These are phyloP conservation scores for Auricularia heimuer DNA, from an alignment of 768 basidiomycete genomes.

Conservation along the genomic window DNA sequence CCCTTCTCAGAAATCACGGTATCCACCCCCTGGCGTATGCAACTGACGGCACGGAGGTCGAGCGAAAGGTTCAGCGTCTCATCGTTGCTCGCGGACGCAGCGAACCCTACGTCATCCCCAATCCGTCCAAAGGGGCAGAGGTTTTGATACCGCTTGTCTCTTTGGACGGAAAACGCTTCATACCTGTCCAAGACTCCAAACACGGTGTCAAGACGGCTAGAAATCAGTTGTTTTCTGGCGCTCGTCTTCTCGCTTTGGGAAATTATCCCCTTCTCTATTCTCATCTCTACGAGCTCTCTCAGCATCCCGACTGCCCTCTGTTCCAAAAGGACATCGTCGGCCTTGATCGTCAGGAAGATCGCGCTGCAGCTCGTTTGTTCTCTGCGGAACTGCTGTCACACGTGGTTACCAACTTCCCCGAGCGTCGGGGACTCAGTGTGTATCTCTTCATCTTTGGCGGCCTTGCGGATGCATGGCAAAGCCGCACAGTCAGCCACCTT, in stretches of 20 bases:
- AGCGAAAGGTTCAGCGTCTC: slow-evolving; percentile 18
- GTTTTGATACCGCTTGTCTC: slow-evolving; percentile 7
- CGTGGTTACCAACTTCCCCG: slow-evolving; percentile 17
- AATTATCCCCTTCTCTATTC: slow-evolving; percentile 13
- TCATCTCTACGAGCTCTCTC: slow-evolving; percentile 9
- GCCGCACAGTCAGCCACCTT: slow-evolving; percentile 14
- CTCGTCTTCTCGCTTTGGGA: slow-evolving; percentile 18
- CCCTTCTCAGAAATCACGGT: not conserved
- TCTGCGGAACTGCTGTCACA: slow-evolving; percentile 23
- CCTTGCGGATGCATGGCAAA: slow-evolving; percentile 20
- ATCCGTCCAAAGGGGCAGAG: not conserved
- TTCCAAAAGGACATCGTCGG: slow-evolving; percentile 28
- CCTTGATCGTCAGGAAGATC: slow-evolving; percentile 36
- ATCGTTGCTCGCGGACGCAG: slow-evolving; percentile 7
- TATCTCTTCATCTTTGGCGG: slow-evolving; percentile 30
- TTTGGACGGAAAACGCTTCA: slow-evolving; percentile 14
- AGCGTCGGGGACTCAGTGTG: slow-evolving; percentile 19
- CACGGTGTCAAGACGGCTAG: slow-evolving; percentile 26
- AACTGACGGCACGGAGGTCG: slow-evolving; percentile 25
- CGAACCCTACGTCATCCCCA: not conserved
- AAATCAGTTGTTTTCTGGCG: slow-evolving; percentile 28
- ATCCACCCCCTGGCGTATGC: slow-evolving; percentile 24
- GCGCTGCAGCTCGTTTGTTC: slow-evolving; percentile 31
- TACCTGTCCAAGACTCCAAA: slow-evolving; percentile 28
- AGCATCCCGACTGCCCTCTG: slow-evolving; percentile 13